A percentile compares a stretch with the other conserved stretches of the same genome.
phyloP scores from a whole-genome alignment of 345 rosid genomes.

The Linum tenue region DNA sequence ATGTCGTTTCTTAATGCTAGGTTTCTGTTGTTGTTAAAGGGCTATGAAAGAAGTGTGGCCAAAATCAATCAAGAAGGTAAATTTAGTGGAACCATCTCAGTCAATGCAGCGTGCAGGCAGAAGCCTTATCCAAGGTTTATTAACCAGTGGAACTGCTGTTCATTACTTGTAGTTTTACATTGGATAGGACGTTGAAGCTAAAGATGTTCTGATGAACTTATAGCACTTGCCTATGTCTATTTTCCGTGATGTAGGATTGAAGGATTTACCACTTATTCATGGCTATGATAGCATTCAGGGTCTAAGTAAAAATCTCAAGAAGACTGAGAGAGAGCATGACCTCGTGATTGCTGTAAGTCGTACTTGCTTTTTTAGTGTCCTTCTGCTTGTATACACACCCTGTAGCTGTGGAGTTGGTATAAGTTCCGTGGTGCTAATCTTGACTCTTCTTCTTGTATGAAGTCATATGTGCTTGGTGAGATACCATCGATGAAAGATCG shows the following conservation, averaged over 20 bases:
- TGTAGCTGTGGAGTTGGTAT: too few relatives aligned
- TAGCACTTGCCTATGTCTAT: slow-evolving; percentile 9
- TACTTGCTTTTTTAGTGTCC: not conserved
- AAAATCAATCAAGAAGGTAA: slow-evolving; percentile 49
- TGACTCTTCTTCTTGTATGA: slow-evolving; percentile 17
- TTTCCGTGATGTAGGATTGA: slow-evolving; percentile 37
- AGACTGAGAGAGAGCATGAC: slow-evolving; percentile 68
- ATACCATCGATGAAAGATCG: slow-evolving; percentile 87
- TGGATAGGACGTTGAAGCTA: not conserved
- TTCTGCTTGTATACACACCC: too few relatives aligned
- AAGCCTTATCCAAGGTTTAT: slow-evolving; percentile 59
- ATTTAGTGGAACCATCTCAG: slow-evolving; percentile 87
- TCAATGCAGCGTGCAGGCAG: slow-evolving; percentile 95
- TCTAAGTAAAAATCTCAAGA: slow-evolving; percentile 42
- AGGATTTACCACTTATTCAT: slow-evolving; percentile 75
- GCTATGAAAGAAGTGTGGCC: slow-evolving; percentile 93
- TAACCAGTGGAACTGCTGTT: not conserved
- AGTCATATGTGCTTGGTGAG: slow-evolving; percentile 98
- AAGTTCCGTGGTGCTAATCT: not conserved
- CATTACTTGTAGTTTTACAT: not conserved
- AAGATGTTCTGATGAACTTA: not conserved
- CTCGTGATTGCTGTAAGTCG: slow-evolving; percentile 94
- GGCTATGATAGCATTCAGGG: slow-evolving; percentile 68
- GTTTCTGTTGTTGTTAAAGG: slow-evolving; percentile 31
- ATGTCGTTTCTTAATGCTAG: slow-evolving; percentile 10